Base-by-base conservation (phyloP, 2,329 filamentous ascomycete genomes). In the Colletotrichum caudatum region DNA sequence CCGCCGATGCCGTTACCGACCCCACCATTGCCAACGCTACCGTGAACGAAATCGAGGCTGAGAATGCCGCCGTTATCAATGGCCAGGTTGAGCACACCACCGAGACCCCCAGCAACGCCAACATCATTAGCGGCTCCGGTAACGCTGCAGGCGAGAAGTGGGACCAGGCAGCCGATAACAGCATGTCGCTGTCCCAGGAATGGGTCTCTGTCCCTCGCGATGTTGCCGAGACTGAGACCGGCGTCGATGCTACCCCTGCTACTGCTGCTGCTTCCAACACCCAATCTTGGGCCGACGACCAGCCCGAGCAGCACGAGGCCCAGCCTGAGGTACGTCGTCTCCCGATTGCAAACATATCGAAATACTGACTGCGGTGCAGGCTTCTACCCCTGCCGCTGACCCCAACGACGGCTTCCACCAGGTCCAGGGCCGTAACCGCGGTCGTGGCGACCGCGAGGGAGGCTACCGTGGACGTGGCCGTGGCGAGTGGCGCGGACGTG, bases 281-380 rank as follows among this genome's bases (percentile, higher is more conserved):
- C 39, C 90, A 92, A 78, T 94, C 91, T 77, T 97, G 93, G 93
- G 93, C 93, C 35, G 94, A 97, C 77, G 93, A 96, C 72, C 89
- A 93, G 76, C 89, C 92, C 23, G 89, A 96, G 73, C 89, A 93
- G 75, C 89, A 92, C 23, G 89, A 90, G 71, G 81, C 80, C 66
- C 80, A 80, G 48, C 75, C 80, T 39, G 82, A 85, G 78, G 85
- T 88, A 79, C 75, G 83, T 61, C 41, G 20, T 39, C 41, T 18
- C 14, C 5, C 6, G 20, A 29, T n/a, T 35, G 18, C 33, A 18
- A 12, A 20, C n/a, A n/a, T 33, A 48, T 12, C 20, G 37, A 26
- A 56, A 39, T 18, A 29, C 70, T 72, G 46, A 72, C 56, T 62
- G 26, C 39, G 3, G 16, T 14, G 1, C 23, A 72, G 70, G 51